Evolutionary conservation across 2,329 filamentous ascomycete genomes (phyloP).

Genomic region (Alternaria triticina): DNA sequence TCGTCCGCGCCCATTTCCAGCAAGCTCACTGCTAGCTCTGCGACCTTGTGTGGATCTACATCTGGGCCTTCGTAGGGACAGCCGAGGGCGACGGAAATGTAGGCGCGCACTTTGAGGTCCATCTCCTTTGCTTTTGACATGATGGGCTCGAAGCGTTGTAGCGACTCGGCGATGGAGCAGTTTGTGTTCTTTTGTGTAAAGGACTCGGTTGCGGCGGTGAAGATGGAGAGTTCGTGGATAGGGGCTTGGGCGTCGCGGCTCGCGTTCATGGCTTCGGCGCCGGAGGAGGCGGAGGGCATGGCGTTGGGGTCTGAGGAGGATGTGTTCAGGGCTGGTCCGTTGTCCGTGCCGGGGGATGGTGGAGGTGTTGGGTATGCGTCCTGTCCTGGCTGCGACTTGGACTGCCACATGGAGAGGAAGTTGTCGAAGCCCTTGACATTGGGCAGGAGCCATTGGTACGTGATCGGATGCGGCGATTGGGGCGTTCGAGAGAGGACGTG

Average conservation of each 20-base stretch:
- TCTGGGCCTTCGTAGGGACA: conserved; percentile 76
- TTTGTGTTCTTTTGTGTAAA: conserved; percentile 86
- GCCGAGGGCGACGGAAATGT: conserved; percentile 75
- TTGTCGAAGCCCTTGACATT: conserved; percentile 75
- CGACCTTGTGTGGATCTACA: conserved; percentile 65
- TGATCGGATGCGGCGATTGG: conserved; percentile 62
- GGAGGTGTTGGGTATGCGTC: conserved; percentile 59
- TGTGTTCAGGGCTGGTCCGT: conserved; percentile 51
- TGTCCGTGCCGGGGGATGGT: conserved; percentile 44
- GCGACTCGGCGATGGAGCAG: conserved; percentile 75
- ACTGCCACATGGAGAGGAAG: conserved; percentile 61
- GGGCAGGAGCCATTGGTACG: conserved; percentile 81
- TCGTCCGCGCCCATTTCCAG: conserved; percentile 90
- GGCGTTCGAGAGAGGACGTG: conserved; percentile 68
- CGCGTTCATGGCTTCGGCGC: conserved; percentile 42
- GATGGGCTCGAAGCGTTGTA: conserved; percentile 72
- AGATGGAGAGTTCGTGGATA: conserved; percentile 72
- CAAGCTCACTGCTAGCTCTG: conserved; percentile 67
- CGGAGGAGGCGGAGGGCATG: conserved; percentile 47
- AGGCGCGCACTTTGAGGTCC: conserved; percentile 74
- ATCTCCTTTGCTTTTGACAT: conserved; percentile 70
- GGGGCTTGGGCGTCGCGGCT: conserved; percentile 20
- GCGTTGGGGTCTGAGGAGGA: conserved; percentile 52
- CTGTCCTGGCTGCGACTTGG: conserved; percentile 44
- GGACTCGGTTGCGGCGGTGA: conserved; percentile 80